Evolutionary conservation across 1,284 basidiomycete species (phyloP), one percentile per base, ranked within the genome.

Genomic region (Naganishia sp.): DNA sequence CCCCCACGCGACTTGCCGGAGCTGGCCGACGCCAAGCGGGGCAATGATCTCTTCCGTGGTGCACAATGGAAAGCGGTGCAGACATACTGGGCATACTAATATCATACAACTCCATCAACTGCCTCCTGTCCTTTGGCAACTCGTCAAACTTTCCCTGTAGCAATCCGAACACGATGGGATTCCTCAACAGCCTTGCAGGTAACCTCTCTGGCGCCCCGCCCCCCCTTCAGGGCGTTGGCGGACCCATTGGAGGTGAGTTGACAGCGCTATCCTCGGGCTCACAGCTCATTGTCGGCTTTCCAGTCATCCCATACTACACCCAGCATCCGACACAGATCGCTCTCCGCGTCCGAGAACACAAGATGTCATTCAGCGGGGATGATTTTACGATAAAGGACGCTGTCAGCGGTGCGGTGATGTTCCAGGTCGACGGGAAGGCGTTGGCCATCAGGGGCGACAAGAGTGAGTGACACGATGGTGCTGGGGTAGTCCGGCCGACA

Each of bases 281-380:
- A 46, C 11, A 18, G 16, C 45, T 46, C 6, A 46, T 15, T 16
- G 18, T 25, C 46, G 18, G 21, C 48, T 9, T 25, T 23, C 48
- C 21, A 25, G 48, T 65, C 7, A 50, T 65, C 11, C 63, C 63
- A 13, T 65, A 65, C 55, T 65, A 39, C 18, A 65, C 63, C 23
- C 63, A 65, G 21, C 63, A 65, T 18, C 7, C 18, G 16, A 25
- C 48, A 18, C 54, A 65, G 31, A 65, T 65, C 63, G 63, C 63
- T 9, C 54, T 65, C 9, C 44, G 54, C 7, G 63, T 65, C 18
- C 44, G 63, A 23, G 63, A 65, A 42, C 53, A 33, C 31, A 65
- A 65, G 48, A 65, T 65, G 63, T 65, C 63, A 5, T 65, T 65
- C n/a, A 65, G 63, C 63, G 63, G 63, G 45, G 63, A 65, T 33